Base-by-base conservation (phyloP, 495 filamentous ascomycete species). In the Xylaria cubensis region DNA sequence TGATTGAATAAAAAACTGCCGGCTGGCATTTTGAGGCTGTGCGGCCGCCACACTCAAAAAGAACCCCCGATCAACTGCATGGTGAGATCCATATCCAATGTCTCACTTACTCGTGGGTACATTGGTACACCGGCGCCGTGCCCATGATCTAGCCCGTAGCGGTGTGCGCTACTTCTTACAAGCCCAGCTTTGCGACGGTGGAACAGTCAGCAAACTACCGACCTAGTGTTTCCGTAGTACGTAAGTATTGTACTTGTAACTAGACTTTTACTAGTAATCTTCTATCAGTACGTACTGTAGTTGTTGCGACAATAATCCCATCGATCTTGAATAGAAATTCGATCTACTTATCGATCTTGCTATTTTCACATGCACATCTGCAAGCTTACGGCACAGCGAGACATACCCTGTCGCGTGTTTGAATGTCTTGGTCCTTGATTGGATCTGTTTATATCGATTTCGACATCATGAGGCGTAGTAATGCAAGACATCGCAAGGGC, bases 21-120 rank as follows among this genome's bases (percentile, higher is more conserved):
- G 64, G 64, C 64, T 55, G 65, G 65, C 65, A 67, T 67, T 67
- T 67, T 36, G 65, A 67, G 65, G 65, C 65, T 67, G 50, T 67
- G 65, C 65, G 39, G 10, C 34, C 8, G 48, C 64, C 64, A 67
- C 64, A 55, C 64, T 53, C 8, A 55, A 48, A 15, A 34, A 17
- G 13, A 13, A 15, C 39, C 61, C 29, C 63, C 61, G 26, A 9
- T 44, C 15, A 53, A 12, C 32, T 26, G 48, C 64, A 26, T 55
- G 6, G 5, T 34, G 7, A 42, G 32, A 61, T 39, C 4, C 13
- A 32, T 36, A 36, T 36, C 6, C 36, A 39, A 39, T 39, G 8
- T 39, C 36, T 39, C 36, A 39, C 36, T 39, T 39, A 63, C 59
- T 42, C 26, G 12, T 10, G 29, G 12, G n/a, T 56, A 56, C 29